phyloP scores from a whole-genome alignment of 306 rosid species.

The Sophora flavescens region DNA sequence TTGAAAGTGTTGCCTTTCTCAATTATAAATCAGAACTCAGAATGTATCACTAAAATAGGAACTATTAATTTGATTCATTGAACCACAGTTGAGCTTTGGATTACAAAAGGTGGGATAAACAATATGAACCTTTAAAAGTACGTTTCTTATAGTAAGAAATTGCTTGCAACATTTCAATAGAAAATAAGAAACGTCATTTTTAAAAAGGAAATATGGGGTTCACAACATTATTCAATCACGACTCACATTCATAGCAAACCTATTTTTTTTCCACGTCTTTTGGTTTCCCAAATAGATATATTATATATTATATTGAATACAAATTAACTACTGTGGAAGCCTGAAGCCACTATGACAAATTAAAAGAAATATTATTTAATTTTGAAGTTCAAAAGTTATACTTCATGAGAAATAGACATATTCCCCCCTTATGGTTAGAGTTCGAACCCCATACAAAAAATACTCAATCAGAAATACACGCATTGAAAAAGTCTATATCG shows the following conservation, averaged over 20 bases:
- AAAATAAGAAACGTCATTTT: neutral
- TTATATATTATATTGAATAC: neutral
- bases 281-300: too few relatives aligned
- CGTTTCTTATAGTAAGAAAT: neutral
- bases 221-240: neutral
- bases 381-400: neutral
- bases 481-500: slow-evolving; percentile 29
- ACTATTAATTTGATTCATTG: neutral
- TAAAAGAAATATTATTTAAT: neutral
- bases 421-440: too few relatives aligned
- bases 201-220: neutral
- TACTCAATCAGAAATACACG: slow-evolving; percentile 30
- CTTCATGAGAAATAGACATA: too few relatives aligned
- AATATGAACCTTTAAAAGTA: neutral
- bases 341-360: neutral
- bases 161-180: neutral
- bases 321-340: neutral
- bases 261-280: too few relatives aligned
- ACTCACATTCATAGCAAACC: too few relatives aligned
- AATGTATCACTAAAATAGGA: neutral
- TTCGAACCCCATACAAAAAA: too few relatives aligned
- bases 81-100: neutral
- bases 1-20: too few relatives aligned
- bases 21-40: too few relatives aligned
- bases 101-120: neutral